Conservation (phyloP, 2,329 filamentous ascomycete species). For the Neoscytalidium dimidiatum region DNA sequence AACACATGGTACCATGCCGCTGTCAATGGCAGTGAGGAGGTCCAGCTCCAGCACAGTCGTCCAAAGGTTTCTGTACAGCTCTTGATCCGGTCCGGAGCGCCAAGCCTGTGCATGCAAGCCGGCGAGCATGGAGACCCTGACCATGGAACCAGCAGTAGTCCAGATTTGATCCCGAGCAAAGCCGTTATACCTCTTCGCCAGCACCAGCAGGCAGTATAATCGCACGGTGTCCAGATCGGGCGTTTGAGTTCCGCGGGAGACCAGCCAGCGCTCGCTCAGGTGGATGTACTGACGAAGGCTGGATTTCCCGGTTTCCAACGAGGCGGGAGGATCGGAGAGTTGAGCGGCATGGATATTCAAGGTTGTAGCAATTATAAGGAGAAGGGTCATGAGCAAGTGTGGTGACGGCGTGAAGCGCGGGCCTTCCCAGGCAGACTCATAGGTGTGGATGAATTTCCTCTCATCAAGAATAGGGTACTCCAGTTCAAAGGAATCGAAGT, state of each 20-base stretch:
- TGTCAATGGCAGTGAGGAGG: slow-evolving; percentile 30
- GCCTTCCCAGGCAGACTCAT: slow-evolving; percentile 5
- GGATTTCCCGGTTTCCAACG: not conserved
- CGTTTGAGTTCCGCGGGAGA: not conserved
- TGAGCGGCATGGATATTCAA: not conserved
- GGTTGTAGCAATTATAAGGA: not conserved
- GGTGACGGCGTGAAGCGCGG: not conserved
- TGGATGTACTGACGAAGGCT: not conserved
- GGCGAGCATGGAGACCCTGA: slow-evolving; percentile 45
- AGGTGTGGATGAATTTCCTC: not conserved
- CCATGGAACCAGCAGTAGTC: slow-evolving; percentile 34
- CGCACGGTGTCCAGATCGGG: not conserved
- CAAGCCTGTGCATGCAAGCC: slow-evolving; percentile 44
- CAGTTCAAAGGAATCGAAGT: slow-evolving; percentile 8
- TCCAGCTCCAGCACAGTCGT: slow-evolving; percentile 46
- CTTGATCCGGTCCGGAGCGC: slow-evolving; percentile 36
- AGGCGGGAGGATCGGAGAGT: not conserved
- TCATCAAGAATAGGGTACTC: slow-evolving; percentile 12
- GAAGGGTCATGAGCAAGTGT: slow-evolving; percentile 2
- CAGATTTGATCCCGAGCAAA: slow-evolving; percentile 3
- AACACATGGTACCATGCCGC: slow-evolving; percentile 22
- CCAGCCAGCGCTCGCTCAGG: slow-evolving; percentile 5
- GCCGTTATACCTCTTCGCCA: slow-evolving; percentile 11
- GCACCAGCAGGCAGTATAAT: not conserved
- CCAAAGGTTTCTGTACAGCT: slow-evolving; percentile 48